Conservation (phyloP, 2,329 filamentous ascomycete genomes). For the Claviceps humidiphila region DNA sequence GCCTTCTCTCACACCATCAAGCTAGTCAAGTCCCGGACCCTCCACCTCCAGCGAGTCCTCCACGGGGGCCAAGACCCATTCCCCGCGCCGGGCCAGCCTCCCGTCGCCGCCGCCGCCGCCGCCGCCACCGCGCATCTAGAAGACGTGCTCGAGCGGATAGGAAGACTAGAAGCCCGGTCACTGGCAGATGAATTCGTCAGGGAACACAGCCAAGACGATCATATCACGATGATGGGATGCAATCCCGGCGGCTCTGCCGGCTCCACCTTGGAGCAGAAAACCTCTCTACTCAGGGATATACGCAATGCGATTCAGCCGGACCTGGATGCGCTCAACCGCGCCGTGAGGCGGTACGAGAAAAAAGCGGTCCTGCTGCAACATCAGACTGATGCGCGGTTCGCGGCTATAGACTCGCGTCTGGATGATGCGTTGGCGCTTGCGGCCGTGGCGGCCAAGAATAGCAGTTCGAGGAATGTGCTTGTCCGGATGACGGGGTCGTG, state of each 20-base stretch:
- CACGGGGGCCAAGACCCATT: conserved; percentile 31
- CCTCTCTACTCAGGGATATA: conserved; percentile 41
- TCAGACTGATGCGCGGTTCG: conserved; percentile 64
- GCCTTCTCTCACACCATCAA: conserved; percentile 72
- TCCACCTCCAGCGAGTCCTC: conserved; percentile 68
- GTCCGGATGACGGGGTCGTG: conserved; percentile 25
- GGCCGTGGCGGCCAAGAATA: conserved; percentile 52
- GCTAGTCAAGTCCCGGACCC: conserved; percentile 63
- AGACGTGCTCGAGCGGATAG: conserved; percentile 51
- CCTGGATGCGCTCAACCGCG: conserved; percentile 75
- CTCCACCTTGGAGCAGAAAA: conserved; percentile 23
- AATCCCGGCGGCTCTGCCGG: conserved; percentile 13
- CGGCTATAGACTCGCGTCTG: conserved; percentile 55
- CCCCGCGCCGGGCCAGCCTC: conserved; percentile 15
- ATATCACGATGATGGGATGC: conserved; percentile 9
- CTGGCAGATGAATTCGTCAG: conserved; percentile 13
- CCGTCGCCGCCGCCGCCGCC: conserved; percentile 8
- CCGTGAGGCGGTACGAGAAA: conserved; percentile 85
- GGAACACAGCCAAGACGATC: conserved; percentile 14
- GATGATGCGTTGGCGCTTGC: conserved; percentile 72
- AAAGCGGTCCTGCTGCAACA: conserved; percentile 62
- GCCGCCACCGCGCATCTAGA: conserved; percentile 27
- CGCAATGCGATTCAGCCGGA: conserved; percentile 61
- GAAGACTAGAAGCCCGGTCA: conserved; percentile 50
- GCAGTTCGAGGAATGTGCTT: conserved; percentile 23